Base-by-base conservation (phyloP, 192 early-diverging fungal species). In the Coemansia sp. region DNA sequence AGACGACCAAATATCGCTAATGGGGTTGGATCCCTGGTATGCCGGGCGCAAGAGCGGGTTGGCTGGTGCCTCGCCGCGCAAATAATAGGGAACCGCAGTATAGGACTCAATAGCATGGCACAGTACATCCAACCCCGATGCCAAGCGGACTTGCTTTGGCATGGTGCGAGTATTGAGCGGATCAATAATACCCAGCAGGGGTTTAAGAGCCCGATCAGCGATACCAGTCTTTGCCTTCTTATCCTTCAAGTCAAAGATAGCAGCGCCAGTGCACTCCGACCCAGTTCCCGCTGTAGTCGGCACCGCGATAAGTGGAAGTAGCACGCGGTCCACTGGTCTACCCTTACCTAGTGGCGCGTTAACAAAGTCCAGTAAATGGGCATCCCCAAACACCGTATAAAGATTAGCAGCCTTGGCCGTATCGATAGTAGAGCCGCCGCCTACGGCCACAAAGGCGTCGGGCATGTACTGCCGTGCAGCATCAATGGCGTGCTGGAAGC, bases 101-200 rank as follows among this genome's bases (percentile, higher is more conserved):
- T 96, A 96, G 0, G 93, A 94, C 76, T 96, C 95, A 38, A 96
- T 84, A 22, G 95, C 92, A 68, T 96, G 95, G 83, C 94, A 95
- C 60, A 96, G 79, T 15, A 96, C 95, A 81, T 96, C 95, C 29
- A 96, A 84, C 44, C 95, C 95, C 58, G 89, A 90, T 8, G 93
- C 87, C 68, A 93, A 89, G 49, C 93, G 93, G 20, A 96, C 93
- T 69, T 95, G 90, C 63, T 87, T 78, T 33, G 95, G 90, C 95
- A 95, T 95, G 38, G 88, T 90, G 41, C 90, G 85, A 0, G 93
- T 95, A 86, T 96, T 96, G 62, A 92, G 79, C 33, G 95, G 93
- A 70, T 96, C 95, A 12, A 96, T 89, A 69, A 96, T 90, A 16
- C 93, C 95, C 39, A 96, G 85, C 62, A 90, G 81, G 3, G 95